Conservation (phyloP, 768 basidiomycete species). For the Mrakia blollopis region DNA sequence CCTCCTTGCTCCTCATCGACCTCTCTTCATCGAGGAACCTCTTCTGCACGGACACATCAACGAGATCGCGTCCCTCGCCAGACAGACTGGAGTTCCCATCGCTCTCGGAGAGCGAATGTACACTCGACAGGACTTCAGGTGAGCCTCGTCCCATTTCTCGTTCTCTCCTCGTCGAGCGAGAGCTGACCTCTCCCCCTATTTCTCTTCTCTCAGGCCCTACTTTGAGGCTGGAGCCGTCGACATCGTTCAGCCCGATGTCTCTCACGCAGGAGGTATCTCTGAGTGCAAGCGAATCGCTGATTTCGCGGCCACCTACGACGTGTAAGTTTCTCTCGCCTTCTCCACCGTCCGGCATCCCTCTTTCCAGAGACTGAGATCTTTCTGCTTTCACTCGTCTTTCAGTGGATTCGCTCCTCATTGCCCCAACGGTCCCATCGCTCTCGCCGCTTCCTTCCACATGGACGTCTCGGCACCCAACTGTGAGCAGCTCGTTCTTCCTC, state of each 20-base stretch:
- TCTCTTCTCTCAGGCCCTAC: slow-evolving; percentile 48
- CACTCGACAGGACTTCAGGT: slow-evolving; percentile 55
- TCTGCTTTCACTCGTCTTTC: background rate
- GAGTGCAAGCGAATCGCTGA: slow-evolving; percentile 58
- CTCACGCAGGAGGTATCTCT: slow-evolving; percentile 48
- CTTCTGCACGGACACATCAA: slow-evolving; percentile 58
- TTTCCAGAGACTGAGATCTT: slow-evolving; percentile 40
- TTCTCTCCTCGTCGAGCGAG: background rate
- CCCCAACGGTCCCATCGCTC: slow-evolving; percentile 64
- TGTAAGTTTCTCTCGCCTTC: background rate
- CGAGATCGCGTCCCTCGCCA: slow-evolving; percentile 59
- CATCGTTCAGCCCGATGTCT: slow-evolving; percentile 64
- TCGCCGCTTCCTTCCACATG: slow-evolving; percentile 48
- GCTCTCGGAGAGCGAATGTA: slow-evolving; percentile 41
- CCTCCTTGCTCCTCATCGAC: slow-evolving; percentile 56
- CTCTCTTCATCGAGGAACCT: slow-evolving; percentile 66
- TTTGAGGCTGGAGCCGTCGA: slow-evolving; percentile 54
- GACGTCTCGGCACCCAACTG: slow-evolving; percentile 19
- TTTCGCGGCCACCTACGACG: slow-evolving; percentile 62
- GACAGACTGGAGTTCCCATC: slow-evolving; percentile 57
- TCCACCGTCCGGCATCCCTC: background rate
- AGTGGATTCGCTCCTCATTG: slow-evolving; percentile 62
- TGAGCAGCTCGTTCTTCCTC: background rate
- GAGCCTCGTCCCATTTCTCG: background rate
- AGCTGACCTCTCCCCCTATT: background rate